A percentile compares a stretch with the other conserved stretches of the same genome.
These are phyloP conservation scores for Blastomyces emzantsi DNA, from an alignment of 2,329 filamentous ascomycete genomes.

Conservation along the genomic window DNA sequence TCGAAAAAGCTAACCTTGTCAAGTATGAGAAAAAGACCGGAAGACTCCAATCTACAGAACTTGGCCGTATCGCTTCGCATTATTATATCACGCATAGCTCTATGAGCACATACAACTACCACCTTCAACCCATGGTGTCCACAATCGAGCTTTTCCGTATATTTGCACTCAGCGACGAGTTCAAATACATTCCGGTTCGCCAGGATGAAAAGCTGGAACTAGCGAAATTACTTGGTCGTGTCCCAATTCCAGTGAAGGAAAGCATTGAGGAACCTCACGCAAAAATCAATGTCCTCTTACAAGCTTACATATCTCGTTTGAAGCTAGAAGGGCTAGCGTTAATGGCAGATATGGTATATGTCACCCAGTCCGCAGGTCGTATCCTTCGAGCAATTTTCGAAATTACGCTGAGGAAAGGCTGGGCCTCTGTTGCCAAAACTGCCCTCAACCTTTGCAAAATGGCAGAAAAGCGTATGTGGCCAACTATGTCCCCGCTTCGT, in stretches of 20 bases:
- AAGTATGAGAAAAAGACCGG: slow-evolving; percentile 96
- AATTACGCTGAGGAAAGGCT: slow-evolving; percentile 94
- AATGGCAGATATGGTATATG: slow-evolving; percentile 98
- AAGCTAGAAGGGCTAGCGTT: slow-evolving; percentile 88
- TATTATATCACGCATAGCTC: slow-evolving; percentile 97
- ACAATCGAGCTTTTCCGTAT: slow-evolving; percentile 95
- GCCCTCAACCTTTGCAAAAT: slow-evolving; percentile 95
- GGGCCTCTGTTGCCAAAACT: slow-evolving; percentile 85
- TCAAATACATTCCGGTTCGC: slow-evolving; percentile 96
- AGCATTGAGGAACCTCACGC: slow-evolving; percentile 93
- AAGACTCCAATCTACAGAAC: slow-evolving; percentile 79
- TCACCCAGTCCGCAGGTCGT: slow-evolving; percentile 94
- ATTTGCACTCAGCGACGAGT: slow-evolving; percentile 92
- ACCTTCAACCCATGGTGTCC: slow-evolving; percentile 86
- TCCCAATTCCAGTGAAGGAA: slow-evolving; percentile 95
- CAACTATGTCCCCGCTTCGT: slow-evolving; percentile 90
- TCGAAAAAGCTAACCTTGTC: slow-evolving; percentile 79
- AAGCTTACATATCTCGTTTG: slow-evolving; percentile 91
- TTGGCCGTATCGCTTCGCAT: slow-evolving; percentile 91
- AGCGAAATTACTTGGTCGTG: slow-evolving; percentile 77
- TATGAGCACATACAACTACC: slow-evolving; percentile 94
- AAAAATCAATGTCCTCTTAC: slow-evolving; percentile 95
- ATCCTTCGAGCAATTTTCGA: slow-evolving; percentile 94
- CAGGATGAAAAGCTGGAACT: slow-evolving; percentile 97
- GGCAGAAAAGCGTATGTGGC: slow-evolving; percentile 99